phyloP scores from a whole-genome alignment of 495 filamentous ascomycete genomes.

The Hypoxylon cercidicola region DNA sequence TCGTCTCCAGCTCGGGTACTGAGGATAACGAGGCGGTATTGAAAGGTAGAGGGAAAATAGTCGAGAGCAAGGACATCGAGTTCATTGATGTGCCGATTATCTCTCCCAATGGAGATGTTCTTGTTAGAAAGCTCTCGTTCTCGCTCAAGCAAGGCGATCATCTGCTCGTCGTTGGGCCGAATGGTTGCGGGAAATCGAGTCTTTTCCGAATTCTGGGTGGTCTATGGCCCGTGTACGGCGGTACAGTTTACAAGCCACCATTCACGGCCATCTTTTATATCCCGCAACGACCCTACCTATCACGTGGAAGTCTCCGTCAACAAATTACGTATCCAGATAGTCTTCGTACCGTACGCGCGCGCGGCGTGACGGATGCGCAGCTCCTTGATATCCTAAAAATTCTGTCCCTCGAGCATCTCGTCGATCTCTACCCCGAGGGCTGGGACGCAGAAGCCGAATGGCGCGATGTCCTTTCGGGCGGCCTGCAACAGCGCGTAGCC shows the following conservation, averaged over 20 bases:
- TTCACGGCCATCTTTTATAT: slow-evolving; percentile 97
- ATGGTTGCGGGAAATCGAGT: slow-evolving; percentile 95
- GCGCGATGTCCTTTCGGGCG: slow-evolving; percentile 89
- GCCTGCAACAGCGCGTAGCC: slow-evolving; percentile 95
- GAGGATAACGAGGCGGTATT: slow-evolving; percentile 83
- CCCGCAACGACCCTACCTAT: slow-evolving; percentile 93
- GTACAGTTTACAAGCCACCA: slow-evolving; percentile 86
- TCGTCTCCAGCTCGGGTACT: slow-evolving; percentile 86
- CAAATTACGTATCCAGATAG: slow-evolving; percentile 97
- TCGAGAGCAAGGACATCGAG: slow-evolving; percentile 82
- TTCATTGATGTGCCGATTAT: slow-evolving; percentile 97
- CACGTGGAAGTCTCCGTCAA: slow-evolving; percentile 86
- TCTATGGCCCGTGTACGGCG: slow-evolving; percentile 98
- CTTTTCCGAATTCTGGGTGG: slow-evolving; percentile 96
- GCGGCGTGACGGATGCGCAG: slow-evolving; percentile 84
- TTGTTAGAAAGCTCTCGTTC: slow-evolving; percentile 86
- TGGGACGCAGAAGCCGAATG: slow-evolving; percentile 98
- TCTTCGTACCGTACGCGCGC: slow-evolving; percentile 84
- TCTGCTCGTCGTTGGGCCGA: slow-evolving; percentile 93
- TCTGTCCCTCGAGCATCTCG: slow-evolving; percentile 84
- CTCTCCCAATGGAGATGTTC: slow-evolving; percentile 92
- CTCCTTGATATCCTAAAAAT: slow-evolving; percentile 78
- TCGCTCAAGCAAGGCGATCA: slow-evolving; percentile 86
- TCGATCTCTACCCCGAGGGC: slow-evolving; percentile 77
- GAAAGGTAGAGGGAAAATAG: slow-evolving; percentile 76